Conservation (phyloP, 257 asterid genomes). For the Solanum etuberosum region DNA sequence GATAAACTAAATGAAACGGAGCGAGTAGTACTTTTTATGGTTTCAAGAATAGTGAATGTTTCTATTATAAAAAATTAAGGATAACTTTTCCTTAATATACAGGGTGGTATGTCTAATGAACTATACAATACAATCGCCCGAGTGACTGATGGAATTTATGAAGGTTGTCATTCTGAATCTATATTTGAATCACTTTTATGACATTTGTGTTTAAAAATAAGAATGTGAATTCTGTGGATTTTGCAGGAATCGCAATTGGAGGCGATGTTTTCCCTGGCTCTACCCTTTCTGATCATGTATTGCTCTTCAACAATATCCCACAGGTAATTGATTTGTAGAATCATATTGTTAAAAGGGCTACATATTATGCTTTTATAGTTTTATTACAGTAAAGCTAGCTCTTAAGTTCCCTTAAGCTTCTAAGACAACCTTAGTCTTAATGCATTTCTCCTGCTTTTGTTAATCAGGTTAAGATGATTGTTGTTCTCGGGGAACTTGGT, state of each 20-base stretch:
- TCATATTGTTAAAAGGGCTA: neutral
- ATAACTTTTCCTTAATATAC: conserved; percentile 13
- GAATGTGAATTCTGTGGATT: neutral
- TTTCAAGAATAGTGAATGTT: neutral
- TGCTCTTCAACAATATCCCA: conserved; percentile 92
- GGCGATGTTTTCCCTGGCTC: conserved; percentile 86
- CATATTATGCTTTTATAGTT: neutral
- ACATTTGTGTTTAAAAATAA: neutral
- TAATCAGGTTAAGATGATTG: conserved; percentile 74
- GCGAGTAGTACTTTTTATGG: conserved; percentile 6
- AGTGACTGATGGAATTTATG: conserved; percentile 92
- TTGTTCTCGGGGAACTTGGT: conserved; percentile 98
- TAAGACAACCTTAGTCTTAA: too few relatives aligned
- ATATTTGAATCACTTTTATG: neutral
- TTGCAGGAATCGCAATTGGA: neutral
- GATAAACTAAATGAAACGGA: neutral
- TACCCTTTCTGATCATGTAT: conserved; percentile 97
- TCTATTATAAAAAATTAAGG: neutral
- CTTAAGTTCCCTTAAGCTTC: too few relatives aligned
- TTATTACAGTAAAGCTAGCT: neutral
- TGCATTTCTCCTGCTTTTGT: neutral
- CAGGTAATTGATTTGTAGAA: conserved; percentile 39
- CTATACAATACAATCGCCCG: conserved; percentile 88
- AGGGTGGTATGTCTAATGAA: conserved; percentile 98
- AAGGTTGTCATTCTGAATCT: conserved; percentile 40